Evolutionary conservation across 2,329 filamentous ascomycete species (phyloP), one percentile per base, ranked within the genome.

Genomic region (Capronia coronata): DNA sequence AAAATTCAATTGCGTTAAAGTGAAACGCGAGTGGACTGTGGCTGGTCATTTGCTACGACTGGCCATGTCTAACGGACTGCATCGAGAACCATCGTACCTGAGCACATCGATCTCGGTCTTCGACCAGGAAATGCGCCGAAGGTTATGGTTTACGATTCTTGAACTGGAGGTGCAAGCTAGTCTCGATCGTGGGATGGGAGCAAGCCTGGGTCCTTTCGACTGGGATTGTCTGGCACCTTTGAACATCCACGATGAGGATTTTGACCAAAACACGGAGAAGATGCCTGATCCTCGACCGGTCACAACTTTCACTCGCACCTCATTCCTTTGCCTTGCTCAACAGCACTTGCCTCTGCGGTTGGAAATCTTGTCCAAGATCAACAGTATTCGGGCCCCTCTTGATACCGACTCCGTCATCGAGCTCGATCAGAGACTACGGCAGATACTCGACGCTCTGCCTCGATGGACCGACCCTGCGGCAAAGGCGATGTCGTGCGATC

Each of bases 121-220:
- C 23, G 72, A 77, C 34, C 71, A 73, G 46, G 73, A 77, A 50
- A 73, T 77, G 71, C 71, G 77, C 44, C 69, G 75, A 45, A 69
- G 78, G 37, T 64, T 82, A 2, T 82, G 78, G 78, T 69, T 68
- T 1, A 78, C 77, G 1, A 75, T 79, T 8, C 63, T 76, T 8
- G 77, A 81, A 56, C 63, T 80, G 21, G 77, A 81, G 48, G 61
- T 79, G 1, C 76, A 80, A 56, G 69, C 75, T 0, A 75, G 75
- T 1, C 64, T 80, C 11, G 76, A 80, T 52, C 68, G 70, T 10
- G 78, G 78, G 1, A 74, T 80, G 65, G 71, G 74, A 2, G 72
- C 76, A 32, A 67, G 65, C 1, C 48, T 72, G 11, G 68, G 68
- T 37, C 61, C 63, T 10, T 63, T 63, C 1, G 68, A 72, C 45